Conservation (phyloP, 2,329 filamentous ascomycete genomes). For the Herpotrichia juniperi region DNA sequence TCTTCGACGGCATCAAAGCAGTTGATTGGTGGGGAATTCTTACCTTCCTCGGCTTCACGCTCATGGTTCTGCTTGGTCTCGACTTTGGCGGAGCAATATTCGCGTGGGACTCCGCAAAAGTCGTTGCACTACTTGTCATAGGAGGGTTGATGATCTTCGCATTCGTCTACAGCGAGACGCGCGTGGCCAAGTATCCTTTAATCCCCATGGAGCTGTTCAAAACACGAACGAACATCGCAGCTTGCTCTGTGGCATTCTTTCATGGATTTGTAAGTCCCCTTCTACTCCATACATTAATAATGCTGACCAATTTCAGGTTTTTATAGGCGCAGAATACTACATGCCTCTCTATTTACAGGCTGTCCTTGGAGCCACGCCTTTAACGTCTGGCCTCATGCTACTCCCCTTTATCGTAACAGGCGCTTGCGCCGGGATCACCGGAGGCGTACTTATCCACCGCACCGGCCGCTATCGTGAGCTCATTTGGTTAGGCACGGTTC, state of each 20-base stretch:
- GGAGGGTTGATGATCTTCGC: constrained; percentile 55
- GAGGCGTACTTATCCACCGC: constrained; percentile 56
- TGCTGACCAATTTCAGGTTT: constrained; percentile 21
- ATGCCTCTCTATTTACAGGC: constrained; percentile 77
- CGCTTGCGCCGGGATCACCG: constrained; percentile 52
- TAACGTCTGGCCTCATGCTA: constrained; percentile 66
- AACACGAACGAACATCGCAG: constrained; percentile 61
- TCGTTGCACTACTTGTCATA: constrained; percentile 62
- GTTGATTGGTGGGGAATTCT: constrained; percentile 62
- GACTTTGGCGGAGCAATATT: constrained; percentile 61
- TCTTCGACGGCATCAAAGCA: constrained; percentile 55
- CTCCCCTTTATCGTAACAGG: constrained; percentile 62
- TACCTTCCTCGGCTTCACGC: constrained; percentile 56
- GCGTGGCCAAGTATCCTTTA: constrained; percentile 69
- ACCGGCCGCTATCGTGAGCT: constrained; percentile 50
- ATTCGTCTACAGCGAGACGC: constrained; percentile 68
- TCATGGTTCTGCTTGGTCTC: constrained; percentile 59
- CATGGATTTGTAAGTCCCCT: constrained; percentile 52
- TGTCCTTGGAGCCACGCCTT: constrained; percentile 65
- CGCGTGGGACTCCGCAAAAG: constrained; percentile 60
- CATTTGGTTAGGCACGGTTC: constrained; percentile 40
- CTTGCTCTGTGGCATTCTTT: constrained; percentile 56
- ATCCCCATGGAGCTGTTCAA: constrained; percentile 70
- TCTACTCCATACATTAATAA: neutral
- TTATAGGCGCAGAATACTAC: constrained; percentile 69